Evolutionary conservation across 179 eudicot genomes (phyloP).

Genomic region (Silene noctiflora): DNA sequence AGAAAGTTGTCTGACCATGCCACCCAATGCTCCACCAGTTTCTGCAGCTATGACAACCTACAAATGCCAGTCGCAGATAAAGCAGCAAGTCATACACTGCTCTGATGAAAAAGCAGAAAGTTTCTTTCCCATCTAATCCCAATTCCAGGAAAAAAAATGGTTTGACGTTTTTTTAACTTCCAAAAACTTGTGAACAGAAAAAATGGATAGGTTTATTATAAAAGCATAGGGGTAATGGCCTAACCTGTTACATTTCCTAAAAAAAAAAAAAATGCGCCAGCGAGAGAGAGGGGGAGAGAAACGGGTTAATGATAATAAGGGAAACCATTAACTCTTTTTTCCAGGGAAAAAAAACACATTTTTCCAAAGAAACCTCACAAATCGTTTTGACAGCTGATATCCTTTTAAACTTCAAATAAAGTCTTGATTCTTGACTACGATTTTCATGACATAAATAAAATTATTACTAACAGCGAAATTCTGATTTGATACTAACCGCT

Average conservation of each 20-base stretch:
- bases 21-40: slow-evolving; percentile 98
- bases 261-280: neutral
- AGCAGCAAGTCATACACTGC: slow-evolving; percentile 13
- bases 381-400: neutral
- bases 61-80: slow-evolving; percentile 22
- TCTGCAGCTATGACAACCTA: slow-evolving; percentile 99
- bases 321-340: neutral
- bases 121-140: neutral
- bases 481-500: slow-evolving; percentile 60
- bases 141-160: neutral
- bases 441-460: neutral
- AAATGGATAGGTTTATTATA: neutral
- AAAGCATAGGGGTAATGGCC: neutral
- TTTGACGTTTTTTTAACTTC: neutral
- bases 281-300: too few species aligned
- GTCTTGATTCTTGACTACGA: neutral
- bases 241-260: neutral
- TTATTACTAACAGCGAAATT: neutral
- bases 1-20: slow-evolving; percentile 98
- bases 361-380: slow-evolving; percentile 5
- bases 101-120: neutral
- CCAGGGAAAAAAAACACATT: neutral
- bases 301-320: neutral
- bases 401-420: neutral
- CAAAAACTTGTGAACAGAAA: neutral